Conservation (phyloP, 2,329 filamentous ascomycete species). For the Botryosphaeria agaves region DNA sequence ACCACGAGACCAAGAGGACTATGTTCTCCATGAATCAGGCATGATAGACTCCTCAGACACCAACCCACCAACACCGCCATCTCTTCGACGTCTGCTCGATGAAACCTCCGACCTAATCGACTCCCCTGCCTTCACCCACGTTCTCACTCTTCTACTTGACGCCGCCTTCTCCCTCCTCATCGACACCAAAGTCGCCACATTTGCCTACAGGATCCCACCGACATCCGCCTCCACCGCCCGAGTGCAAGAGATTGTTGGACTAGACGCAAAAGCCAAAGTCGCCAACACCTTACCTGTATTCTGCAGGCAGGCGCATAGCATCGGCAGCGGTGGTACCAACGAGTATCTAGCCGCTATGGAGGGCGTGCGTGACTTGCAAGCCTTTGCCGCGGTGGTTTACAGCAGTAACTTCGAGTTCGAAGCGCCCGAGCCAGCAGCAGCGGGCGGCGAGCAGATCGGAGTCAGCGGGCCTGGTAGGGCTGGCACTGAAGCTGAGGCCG, state of each 20-base stretch:
- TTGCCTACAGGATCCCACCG: conserved; percentile 54
- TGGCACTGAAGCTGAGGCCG: conserved; percentile 1
- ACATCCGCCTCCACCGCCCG: conserved; percentile 21
- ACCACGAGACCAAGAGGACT: conserved; percentile 57
- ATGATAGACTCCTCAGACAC: conserved; percentile 35
- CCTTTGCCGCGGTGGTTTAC: conserved; percentile 75
- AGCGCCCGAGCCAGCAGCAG: conserved; percentile 17
- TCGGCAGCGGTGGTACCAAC: conserved; percentile 56
- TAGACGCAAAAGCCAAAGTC: conserved; percentile 47
- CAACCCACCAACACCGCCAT: conserved; percentile 29
- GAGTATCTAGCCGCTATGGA: conserved; percentile 51
- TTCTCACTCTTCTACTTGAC: conserved; percentile 74
- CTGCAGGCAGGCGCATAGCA: conserved; percentile 76
- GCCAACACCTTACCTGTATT: conserved; percentile 82
- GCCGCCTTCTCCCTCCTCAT: conserved; percentile 71
- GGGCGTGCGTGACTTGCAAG: conserved; percentile 56
- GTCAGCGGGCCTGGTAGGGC: background rate
- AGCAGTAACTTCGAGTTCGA: conserved; percentile 57
- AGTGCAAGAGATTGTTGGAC: conserved; percentile 35
- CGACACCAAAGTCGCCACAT: conserved; percentile 61
- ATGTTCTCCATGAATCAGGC: conserved; percentile 72
- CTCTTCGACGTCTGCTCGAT: conserved; percentile 71
- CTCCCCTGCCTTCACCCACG: conserved; percentile 75
- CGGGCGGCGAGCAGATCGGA: background rate
- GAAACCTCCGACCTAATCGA: conserved; percentile 94